Evolutionary conservation across 805 yeast species (phyloP).

Genomic region (Blastobotrys mokoenaii): DNA sequence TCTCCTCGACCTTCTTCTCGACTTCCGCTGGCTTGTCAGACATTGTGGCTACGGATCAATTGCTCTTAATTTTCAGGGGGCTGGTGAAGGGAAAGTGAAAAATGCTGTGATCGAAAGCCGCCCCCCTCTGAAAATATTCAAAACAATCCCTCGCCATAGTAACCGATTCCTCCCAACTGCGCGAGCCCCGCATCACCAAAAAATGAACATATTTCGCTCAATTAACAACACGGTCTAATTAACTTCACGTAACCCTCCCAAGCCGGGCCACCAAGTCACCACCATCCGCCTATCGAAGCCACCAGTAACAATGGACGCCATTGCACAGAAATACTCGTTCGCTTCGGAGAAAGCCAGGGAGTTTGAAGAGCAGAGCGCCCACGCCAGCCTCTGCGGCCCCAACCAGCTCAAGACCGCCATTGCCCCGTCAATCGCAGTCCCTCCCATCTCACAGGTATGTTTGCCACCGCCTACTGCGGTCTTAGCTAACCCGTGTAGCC

Average conservation of each 20-base stretch:
- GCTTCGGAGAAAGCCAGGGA: conserved; percentile 10
- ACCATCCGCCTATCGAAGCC: too few relatives aligned
- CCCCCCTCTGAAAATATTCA: background rate
- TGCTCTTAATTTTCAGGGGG: background rate
- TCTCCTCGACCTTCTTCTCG: conserved; percentile 2
- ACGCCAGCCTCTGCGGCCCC: conserved; percentile 7
- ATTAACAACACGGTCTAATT: background rate
- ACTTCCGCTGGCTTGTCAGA: conserved; percentile 10
- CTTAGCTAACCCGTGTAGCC: conserved; percentile 51
- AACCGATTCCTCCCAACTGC: background rate
- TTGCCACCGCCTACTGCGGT: background rate
- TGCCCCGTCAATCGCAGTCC: conserved; percentile 21
- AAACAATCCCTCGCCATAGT: background rate
- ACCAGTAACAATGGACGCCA: conserved; percentile 24
- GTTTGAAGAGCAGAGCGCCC: conserved; percentile 12
- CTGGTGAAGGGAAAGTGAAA: background rate
- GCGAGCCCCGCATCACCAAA: background rate
- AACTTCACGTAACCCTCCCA: background rate
- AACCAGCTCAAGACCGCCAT: conserved; percentile 11
- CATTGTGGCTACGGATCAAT: background rate
- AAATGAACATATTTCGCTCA: background rate
- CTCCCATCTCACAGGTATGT: conserved; percentile 25
- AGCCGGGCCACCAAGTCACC: too few relatives aligned
- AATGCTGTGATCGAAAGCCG: background rate
- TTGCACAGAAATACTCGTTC: conserved; percentile 20